Conservation (phyloP, 2,329 filamentous ascomycete species). For the Aspergillus chevalieri region DNA sequence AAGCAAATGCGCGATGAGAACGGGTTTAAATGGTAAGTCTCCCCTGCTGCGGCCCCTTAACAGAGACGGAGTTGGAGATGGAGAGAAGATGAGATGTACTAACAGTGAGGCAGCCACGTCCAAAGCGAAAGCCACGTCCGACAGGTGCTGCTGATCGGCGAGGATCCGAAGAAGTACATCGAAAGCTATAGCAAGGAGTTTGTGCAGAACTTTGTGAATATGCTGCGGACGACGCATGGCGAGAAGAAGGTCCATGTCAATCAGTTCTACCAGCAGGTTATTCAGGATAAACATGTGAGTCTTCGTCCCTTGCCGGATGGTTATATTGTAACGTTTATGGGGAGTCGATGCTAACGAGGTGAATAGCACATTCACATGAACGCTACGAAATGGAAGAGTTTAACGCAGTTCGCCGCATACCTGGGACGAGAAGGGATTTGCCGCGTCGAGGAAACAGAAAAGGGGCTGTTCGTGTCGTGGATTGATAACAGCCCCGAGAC, state of each 20-base stretch:
- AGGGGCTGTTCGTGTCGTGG: slow-evolving; percentile 79
- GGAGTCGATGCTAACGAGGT: background rate
- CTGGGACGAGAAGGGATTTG: slow-evolving; percentile 82
- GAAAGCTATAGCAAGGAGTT: slow-evolving; percentile 78
- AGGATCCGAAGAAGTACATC: slow-evolving; percentile 79
- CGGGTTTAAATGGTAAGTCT: slow-evolving; percentile 62
- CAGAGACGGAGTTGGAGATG: background rate
- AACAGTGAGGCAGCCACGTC: slow-evolving; percentile 54
- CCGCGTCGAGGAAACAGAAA: slow-evolving; percentile 81
- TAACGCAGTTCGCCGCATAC: slow-evolving; percentile 86
- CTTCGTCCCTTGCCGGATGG: background rate
- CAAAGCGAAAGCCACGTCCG: slow-evolving; percentile 80
- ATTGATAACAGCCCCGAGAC: slow-evolving; percentile 88
- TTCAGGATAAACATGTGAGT: slow-evolving; percentile 63
- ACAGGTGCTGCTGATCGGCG: slow-evolving; percentile 81
- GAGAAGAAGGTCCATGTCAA: slow-evolving; percentile 88
- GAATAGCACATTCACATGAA: slow-evolving; percentile 79
- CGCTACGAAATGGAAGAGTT: slow-evolving; percentile 75
- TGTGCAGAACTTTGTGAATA: slow-evolving; percentile 66
- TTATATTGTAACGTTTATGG: background rate
- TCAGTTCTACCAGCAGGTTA: slow-evolving; percentile 92
- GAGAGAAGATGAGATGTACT: background rate
- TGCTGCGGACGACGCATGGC: slow-evolving; percentile 77
- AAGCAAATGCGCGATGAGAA: slow-evolving; percentile 77
- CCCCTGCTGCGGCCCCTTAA: background rate